phyloP scores from a whole-genome alignment of 768 basidiomycete genomes.

The Auriscalpium microsporum region DNA sequence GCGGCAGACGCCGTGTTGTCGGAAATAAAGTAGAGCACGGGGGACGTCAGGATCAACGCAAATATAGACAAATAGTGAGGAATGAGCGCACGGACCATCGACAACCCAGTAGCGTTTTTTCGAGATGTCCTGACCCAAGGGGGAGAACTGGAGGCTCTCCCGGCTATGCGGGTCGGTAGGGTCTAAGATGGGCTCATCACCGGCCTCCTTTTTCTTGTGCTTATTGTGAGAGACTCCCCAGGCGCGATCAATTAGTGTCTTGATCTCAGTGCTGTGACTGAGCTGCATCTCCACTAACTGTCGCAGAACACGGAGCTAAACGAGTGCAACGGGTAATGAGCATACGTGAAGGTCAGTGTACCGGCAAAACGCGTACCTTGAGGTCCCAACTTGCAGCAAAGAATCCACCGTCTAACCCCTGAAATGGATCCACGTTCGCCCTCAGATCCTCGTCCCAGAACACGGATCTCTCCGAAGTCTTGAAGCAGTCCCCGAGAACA shows the following conservation, averaged over 20 bases:
- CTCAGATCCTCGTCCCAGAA: conserved; percentile 71
- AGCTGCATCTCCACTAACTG: conserved; percentile 83
- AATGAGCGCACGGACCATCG: conserved; percentile 70
- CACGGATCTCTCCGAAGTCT: conserved; percentile 61
- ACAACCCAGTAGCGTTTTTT: conserved; percentile 80
- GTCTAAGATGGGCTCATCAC: conserved; percentile 41
- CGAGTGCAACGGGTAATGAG: conserved; percentile 12
- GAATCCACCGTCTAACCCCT: conserved; percentile 57
- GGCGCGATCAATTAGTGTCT: conserved; percentile 68
- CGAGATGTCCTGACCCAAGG: conserved; percentile 68
- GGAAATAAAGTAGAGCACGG: conserved; percentile 31
- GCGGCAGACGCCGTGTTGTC: conserved; percentile 33
- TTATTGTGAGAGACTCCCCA: conserved; percentile 83
- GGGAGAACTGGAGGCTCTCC: conserved; percentile 54
- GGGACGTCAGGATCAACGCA: conserved; percentile 33
- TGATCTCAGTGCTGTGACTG: conserved; percentile 57
- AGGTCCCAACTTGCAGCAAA: conserved; percentile 75
- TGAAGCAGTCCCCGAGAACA: conserved; percentile 67
- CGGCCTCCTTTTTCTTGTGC: conserved; percentile 70
- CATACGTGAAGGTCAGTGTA: conserved; percentile 12
- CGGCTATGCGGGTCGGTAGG: conserved; percentile 57
- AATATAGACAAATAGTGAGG: conserved; percentile 63
- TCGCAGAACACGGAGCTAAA: conserved; percentile 73
- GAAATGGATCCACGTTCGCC: conserved; percentile 69
- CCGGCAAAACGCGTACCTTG: conserved; percentile 48